phyloP scores from a whole-genome alignment of 2,329 filamentous ascomycete species.

The Penicillium occitanis region DNA sequence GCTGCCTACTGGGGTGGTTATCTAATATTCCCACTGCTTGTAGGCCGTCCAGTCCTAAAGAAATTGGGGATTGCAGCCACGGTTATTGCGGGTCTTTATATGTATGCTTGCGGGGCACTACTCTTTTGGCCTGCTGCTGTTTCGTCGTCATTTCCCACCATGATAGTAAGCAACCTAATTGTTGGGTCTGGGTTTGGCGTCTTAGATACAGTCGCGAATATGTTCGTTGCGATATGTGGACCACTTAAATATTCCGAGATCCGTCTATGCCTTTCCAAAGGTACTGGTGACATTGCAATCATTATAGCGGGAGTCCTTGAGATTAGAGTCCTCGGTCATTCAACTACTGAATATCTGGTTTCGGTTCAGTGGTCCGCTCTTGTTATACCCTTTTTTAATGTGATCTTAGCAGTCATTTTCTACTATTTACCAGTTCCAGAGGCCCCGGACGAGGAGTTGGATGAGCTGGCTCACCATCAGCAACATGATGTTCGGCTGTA shows the following conservation, averaged over 20 bases:
- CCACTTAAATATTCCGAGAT: conserved; percentile 9
- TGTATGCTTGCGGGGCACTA: conserved; percentile 1
- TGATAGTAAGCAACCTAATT: conserved; percentile 9
- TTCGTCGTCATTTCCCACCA: neutral
- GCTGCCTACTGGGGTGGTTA: conserved; percentile 2
- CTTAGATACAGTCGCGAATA: neutral
- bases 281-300: conserved; percentile 34
- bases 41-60: conserved; percentile 6
- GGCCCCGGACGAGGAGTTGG: neutral
- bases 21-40: neutral
- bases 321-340: neutral
- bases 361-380: neutral
- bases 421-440: conserved; percentile 8
- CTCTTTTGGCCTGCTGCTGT: conserved; percentile 14
- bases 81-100: conserved; percentile 13
- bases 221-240: conserved; percentile 12
- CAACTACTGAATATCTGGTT: conserved; percentile 43
- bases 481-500: neutral
- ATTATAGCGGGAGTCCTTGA: conserved; percentile 37
- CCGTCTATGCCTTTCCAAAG: conserved; percentile 49
- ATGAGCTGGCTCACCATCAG: neutral
- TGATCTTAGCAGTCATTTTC: neutral
- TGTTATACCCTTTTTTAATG: neutral
- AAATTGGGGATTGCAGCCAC: conserved; percentile 6
- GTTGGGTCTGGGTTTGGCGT: conserved; percentile 15